Evolutionary conservation across 2,329 filamentous ascomycete species (phyloP).

Genomic region (Stenocarpella maydis): DNA sequence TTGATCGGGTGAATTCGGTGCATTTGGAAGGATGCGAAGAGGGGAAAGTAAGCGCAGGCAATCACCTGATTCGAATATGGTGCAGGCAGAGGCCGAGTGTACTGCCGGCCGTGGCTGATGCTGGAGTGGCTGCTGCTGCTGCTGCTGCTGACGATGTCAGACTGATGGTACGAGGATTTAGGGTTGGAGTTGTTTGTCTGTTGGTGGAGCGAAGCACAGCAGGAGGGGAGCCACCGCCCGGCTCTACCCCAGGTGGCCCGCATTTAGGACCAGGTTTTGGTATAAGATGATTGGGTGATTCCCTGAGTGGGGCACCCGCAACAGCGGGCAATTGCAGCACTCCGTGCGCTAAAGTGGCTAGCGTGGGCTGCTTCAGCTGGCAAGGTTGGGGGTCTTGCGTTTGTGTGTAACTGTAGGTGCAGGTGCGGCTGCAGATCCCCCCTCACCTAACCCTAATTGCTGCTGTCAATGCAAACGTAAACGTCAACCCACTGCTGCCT

Average conservation of each 20-base stretch:
- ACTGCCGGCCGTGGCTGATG: neutral
- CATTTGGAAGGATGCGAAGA: neutral
- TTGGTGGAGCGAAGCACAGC: constrained; percentile 11
- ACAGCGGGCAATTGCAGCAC: too few relatives aligned
- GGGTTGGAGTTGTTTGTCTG: constrained; percentile 20
- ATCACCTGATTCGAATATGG: neutral
- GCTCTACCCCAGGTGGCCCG: constrained; percentile 2
- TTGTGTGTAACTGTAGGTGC: neutral
- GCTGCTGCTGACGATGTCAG: constrained; percentile 5
- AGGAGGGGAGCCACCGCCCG: neutral
- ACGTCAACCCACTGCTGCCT: constrained; percentile 32
- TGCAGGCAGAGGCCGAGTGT: neutral
- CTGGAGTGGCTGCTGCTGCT: neutral
- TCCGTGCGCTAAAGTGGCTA: too few relatives aligned
- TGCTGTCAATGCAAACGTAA: constrained; percentile 11
- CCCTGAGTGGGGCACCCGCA: neutral
- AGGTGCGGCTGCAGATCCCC: neutral
- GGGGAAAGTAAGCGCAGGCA: neutral
- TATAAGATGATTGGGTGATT: constrained; percentile 25
- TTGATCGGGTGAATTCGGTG: neutral
- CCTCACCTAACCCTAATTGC: constrained; percentile 3
- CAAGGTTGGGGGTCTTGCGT: constrained; percentile 9
- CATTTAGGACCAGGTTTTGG: constrained; percentile 4
- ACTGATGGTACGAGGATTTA: constrained; percentile 10
- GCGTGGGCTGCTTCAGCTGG: neutral